Evolutionary conservation across 2,329 filamentous ascomycete genomes (phyloP), one percentile per base, ranked within the genome.

Genomic region (Fusarium ramigenum): DNA sequence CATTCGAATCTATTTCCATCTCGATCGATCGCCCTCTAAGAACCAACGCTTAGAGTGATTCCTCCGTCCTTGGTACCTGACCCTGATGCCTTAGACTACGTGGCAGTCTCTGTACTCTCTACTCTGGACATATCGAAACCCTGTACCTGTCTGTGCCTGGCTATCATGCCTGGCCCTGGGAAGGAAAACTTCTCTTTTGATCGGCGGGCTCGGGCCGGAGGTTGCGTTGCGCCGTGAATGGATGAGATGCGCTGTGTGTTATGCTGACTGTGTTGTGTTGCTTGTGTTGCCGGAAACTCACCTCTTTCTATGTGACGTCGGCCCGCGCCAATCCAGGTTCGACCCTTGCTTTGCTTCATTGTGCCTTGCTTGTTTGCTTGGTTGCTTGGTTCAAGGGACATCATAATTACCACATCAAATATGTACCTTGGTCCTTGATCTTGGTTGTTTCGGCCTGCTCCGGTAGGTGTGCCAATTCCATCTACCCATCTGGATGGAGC

Each of bases 141-240:
- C 53, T 67, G 64, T 60, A 47, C 50, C 32, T 65, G 60, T 40
- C 54, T 46, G 64, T 67, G 28, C 64, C 64, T 67, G 64, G 56
- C 61, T 64, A 61, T 61, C 56, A 63, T 47, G 42, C 53, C 49
- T 60, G 53, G 59, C 25, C 44, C 44, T 66, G 25, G 43, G 46
- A 36, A 44, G 37, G 36, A 54, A 73, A 63, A 59, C 58, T 73
- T 67, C 43, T 46, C 37, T 70, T 40, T 40, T 72, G 59, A 74
- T 72, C 66, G 62, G 50, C 65, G 54, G 70, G 66, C 49, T 63
- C 66, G 66, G 70, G 52, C 70, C 70, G 66, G 70, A 66, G 44
- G 58, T 64, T 64, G 66, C 58, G 44, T 52, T 18, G 56, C 37
- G 32, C 34, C 30, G 34, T 39, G 56, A 52, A 59, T 52, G 39